Base-by-base conservation (phyloP, 2,329 filamentous ascomycete species). In the Hawksworthiomyces lignivorus region DNA sequence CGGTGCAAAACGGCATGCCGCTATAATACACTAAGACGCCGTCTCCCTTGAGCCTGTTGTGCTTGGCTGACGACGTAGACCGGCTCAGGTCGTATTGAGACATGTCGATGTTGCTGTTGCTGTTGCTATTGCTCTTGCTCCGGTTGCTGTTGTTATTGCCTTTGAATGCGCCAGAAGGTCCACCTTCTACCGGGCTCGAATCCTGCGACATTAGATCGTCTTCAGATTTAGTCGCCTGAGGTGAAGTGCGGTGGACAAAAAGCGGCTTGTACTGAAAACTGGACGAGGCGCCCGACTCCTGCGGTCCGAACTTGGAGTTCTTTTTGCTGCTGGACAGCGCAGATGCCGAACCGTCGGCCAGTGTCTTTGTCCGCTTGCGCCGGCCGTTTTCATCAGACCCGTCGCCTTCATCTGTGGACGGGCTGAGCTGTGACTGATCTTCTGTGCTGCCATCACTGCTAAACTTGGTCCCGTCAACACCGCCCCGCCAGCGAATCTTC, bases 1-100 rank as follows among this genome's bases (percentile, higher is more conserved):
- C 87, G 1, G 81, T 88, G 57, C 80, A 92, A 57, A 92, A 94
- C 0, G 76, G 77, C 2, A 83, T 82, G 20, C 83, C 84, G 46
- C 75, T 86, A 57, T 90, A 94, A 55, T 89, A 94, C 15, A 90
- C 87, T 50, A 94, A 83, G 1, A 84, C 80, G 8, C 86, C 87
- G 45, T 84, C 78, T 11, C 78, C 70, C 1, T 68, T 72, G 20
- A 73, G 72, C 57, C 73, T 76, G 49, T 64, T 70, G 48, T 63
- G 68, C 45, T 61, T 68, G 58, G 54, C 63, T 43, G 61, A 71
- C 35, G 56, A 67, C 49, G 56, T 74, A 49, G 65, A 75, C 53
- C 65, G 66, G 47, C 68, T 71, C 26, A 63, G 59, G 12, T 58
- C 64, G 63, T 65, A 71, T 36, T 63, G 57, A 0, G 72, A 74